Evolutionary conservation across 208 protist species (phyloP), one percentile per base, ranked within the genome.

Genomic region (Herpetomonas tarakana): DNA sequence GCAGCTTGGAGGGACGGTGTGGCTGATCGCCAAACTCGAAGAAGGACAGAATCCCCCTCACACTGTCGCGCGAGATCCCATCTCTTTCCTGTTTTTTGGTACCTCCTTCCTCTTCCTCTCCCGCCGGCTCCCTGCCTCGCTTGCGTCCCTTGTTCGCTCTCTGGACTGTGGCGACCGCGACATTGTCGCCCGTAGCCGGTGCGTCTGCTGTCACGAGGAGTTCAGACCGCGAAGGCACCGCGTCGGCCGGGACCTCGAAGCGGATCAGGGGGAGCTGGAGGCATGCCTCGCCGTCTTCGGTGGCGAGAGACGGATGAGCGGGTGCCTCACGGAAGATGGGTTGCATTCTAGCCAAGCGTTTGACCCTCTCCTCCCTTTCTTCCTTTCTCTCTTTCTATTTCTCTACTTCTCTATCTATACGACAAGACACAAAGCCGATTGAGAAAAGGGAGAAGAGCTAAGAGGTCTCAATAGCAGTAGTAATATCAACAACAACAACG

Each of bases 371-470:
- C n/a, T n/a, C n/a, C n/a, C n/a, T n/a, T n/a, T 31, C 29, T 30
- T 61, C 7, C 30, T 24, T n/a, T 30, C 24, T 11, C 7, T 65
- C 81, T 94, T 35, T n/a, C n/a, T n/a, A n/a, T n/a, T n/a, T n/a
- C n/a, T n/a, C n/a, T n/a, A n/a, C n/a, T n/a, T 57, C 21, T 7
- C 28, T 35, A 25, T 12, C 18, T 52, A 24, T 52, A 14, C 11
- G 11, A 9, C 11, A 24, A 52, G 7, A n/a, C 7, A 52, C 31
- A 38, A 19, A 28, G 12, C 9, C 19, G 51, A 28, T 55, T 19
- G 19, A 21, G 24, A 55, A 38, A 55, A 28, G 31, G 9, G 51
- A 27, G 21, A 18, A 27, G 51, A 55, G 51, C 6, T n/a, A 55
- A 35, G 3, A 11, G 27, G 7, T 9, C 26, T 16, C 26, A 18